A percentile compares a stretch with the other conserved stretches of the same genome.
phyloP scores from a whole-genome alignment of 2,329 filamentous ascomycete genomes.

The Alternaria consortialis region DNA sequence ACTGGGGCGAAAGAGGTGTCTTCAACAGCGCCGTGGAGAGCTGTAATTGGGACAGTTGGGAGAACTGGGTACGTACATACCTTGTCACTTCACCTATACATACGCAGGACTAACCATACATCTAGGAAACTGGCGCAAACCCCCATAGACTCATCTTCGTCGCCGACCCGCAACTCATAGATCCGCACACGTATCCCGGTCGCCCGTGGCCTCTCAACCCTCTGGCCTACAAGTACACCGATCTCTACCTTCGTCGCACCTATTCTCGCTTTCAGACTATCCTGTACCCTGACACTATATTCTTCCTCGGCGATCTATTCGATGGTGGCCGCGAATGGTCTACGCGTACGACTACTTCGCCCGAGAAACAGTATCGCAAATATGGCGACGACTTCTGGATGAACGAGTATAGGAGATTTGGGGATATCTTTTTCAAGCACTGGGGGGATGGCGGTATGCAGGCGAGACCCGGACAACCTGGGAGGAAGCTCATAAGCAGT shows the following conservation, averaged over 20 bases:
- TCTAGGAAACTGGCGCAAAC: conserved; percentile 75
- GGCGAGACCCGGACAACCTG: conserved; percentile 67
- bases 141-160: conserved; percentile 87
- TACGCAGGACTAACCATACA: conserved; percentile 20
- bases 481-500: conserved; percentile 81
- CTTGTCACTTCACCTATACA: not conserved
- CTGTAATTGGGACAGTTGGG: conserved; percentile 89
- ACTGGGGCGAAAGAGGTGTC: conserved; percentile 85
- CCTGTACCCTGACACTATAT: conserved; percentile 83
- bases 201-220: conserved; percentile 76
- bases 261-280: conserved; percentile 80
- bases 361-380: conserved; percentile 74
- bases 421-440: conserved; percentile 80
- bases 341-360: conserved; percentile 62
- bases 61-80: conserved; percentile 76
- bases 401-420: conserved; percentile 84
- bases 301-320: conserved; percentile 94
- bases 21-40: conserved; percentile 74
- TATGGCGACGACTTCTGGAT: conserved; percentile 89
- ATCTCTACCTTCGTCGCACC: conserved; percentile 86
- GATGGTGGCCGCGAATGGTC: conserved; percentile 97
- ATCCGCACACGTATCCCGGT: conserved; percentile 93
- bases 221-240: conserved; percentile 76
- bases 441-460: conserved; percentile 68
- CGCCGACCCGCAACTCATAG: conserved; percentile 90